Percentiles rank a stretch among this genome's conserved stretches.
Evolutionary conservation across 192 early-diverging fungal genomes (phyloP).

Genomic region (Dissophora ornata): DNA sequence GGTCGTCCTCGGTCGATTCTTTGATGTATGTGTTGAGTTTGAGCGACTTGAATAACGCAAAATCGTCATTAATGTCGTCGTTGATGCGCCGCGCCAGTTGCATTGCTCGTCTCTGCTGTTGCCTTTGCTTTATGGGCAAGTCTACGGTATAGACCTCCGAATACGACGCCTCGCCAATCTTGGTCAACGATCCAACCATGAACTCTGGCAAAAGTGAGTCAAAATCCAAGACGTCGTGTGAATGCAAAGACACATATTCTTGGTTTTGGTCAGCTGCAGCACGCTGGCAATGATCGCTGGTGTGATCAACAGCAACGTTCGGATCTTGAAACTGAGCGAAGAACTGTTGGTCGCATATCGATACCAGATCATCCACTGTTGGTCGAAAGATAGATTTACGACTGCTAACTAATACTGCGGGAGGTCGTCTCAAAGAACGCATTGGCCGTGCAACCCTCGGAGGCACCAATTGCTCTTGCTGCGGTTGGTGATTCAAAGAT

Average conservation of each 20-base stretch:
- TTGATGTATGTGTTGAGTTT: constrained; percentile 18
- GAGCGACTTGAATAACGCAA: constrained; percentile 22
- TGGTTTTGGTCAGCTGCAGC: too few species aligned
- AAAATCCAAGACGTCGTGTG: constrained; percentile 31
- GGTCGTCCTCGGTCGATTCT: constrained; percentile 36
- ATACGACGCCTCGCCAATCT: constrained; percentile 90
- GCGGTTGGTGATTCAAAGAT: not conserved
- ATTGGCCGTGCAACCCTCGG: not conserved
- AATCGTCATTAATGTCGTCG: not conserved
- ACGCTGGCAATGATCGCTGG: too few species aligned
- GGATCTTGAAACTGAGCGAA: constrained; percentile 32
- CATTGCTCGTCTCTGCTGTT: not conserved
- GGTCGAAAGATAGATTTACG: constrained; percentile 22
- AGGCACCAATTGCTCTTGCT: not conserved
- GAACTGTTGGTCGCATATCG: constrained; percentile 39
- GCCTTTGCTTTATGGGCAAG: constrained; percentile 13
- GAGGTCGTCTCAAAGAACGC: constrained; percentile 30
- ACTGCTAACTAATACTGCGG: constrained; percentile 11
- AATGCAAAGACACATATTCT: too few species aligned
- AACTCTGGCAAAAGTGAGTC: constrained; percentile 25
- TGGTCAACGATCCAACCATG: constrained; percentile 44
- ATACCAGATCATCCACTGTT: constrained; percentile 26
- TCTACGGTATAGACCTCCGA: constrained; percentile 79
- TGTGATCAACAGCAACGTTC: too few species aligned
- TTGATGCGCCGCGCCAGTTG: not conserved